phyloP scores from a whole-genome alignment of 1,139 yeast genomes.

The Blastobotrys capitulatus region DNA sequence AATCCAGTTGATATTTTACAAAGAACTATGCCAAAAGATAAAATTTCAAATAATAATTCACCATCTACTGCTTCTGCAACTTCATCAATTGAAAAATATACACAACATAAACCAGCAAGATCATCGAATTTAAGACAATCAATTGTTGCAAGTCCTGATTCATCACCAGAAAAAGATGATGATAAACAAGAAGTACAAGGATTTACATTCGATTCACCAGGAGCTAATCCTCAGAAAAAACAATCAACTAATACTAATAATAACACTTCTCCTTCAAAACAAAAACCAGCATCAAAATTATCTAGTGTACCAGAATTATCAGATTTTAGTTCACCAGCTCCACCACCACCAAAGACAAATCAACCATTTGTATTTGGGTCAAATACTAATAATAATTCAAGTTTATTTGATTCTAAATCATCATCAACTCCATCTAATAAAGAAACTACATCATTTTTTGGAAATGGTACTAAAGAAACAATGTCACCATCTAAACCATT shows the following conservation, averaged over 20 bases:
- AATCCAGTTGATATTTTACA: conserved; percentile 10
- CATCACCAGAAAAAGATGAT: not conserved
- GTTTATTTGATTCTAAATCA: not conserved
- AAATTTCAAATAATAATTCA: not conserved
- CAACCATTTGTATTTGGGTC: too few species aligned
- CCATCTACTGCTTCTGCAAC: not conserved
- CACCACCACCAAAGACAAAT: not conserved
- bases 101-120: conserved; percentile 24
- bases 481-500: conserved; percentile 7
- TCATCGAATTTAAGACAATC: conserved; percentile 26
- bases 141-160: conserved; percentile 18
- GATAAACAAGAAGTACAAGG: not conserved
- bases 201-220: conserved; percentile 7
- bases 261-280: not conserved
- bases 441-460: not conserved
- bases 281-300: not conserved
- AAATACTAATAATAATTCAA: too few species aligned
- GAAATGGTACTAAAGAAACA: not conserved
- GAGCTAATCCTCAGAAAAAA: conserved; percentile 1
- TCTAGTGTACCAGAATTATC: not conserved
- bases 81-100: conserved; percentile 13
- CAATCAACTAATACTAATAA: not conserved
- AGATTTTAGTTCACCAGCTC: not conserved
- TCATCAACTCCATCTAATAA: too few species aligned
- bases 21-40: conserved; percentile 15